Base-by-base conservation (phyloP, 768 basidiomycete genomes). In the Dictyophora rubrovolvata region DNA sequence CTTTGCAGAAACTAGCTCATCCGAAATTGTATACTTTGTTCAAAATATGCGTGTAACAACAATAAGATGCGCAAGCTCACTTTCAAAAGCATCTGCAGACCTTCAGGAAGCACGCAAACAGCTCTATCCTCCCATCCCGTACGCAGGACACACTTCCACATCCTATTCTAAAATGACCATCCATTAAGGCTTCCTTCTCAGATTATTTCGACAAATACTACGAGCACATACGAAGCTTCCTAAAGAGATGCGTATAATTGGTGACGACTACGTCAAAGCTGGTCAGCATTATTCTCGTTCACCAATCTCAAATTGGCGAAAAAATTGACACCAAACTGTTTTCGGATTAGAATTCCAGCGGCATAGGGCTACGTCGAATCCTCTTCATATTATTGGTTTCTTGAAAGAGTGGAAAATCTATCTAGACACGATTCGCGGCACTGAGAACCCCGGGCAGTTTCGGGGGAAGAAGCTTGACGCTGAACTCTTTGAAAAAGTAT, bases 341-440 rank as follows among this genome's bases (percentile, higher is more conserved):
- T 28, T 28, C 28, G 60, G 75, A 74, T 35, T 57, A 91, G 95
- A 99, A 71, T 98, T 96, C 71, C 84, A 88, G 7, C 76, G 87
- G 50, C 94, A 96, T 63, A 82, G 75, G 64, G 74, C 80, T 21
- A 81, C 85, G 11, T 85, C 85, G 20, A 97, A 98, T 71, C 89
- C 93, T 2, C 77, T 86, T 8, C 84, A 97, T 69, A 83, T 97
- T 62, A 95, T 98, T 69, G 93, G 92, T 1, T 99, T 99, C 68
- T 77, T 98, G 9, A 86, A 87, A 2, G 90, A 97, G 66, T 99
- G 95, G 95, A 96, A 95, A 70, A 69, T 81, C 60, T 98, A 99
- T 70, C 77, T 97, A 58, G 42, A 42, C n/a, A 42, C 42, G n/a
- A 42, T 42, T 42, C 42, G 42, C 42, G n/a, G 42, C 42, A n/a